Base-by-base conservation (phyloP, 1,284 basidiomycete genomes). In the Apiotrichum porosum region DNA sequence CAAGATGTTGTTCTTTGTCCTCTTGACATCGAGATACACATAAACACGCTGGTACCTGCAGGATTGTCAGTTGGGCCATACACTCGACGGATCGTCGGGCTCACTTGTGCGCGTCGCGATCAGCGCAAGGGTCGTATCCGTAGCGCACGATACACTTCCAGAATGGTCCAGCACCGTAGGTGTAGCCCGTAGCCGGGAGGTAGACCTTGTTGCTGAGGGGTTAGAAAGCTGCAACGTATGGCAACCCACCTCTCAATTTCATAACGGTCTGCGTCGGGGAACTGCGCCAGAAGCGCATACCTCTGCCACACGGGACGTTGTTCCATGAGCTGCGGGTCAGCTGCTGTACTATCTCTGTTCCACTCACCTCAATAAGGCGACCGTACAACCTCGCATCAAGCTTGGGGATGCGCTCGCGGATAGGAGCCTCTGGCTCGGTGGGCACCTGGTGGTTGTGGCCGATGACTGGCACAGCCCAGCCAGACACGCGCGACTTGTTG, bases 111-210 rank as follows among this genome's bases (percentile, higher is more conserved):
- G 86, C 84, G 34, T 79, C 74, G 1, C 78, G 76, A 54, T 88
- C 80, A 54, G 78, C 77, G 40, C 92, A 78, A 12, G 93, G 92
- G 66, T 99, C 94, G 66, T 94, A 97, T 3, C 85, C 84, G 50
- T 91, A 86, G 36, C 83, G 81, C 22, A 97, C 80, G 38, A 94
- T 78, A 9, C 86, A 86, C 65, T 97, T 93, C 43, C 90, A 80
- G 85, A 88, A 97, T 2, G 92, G 90, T 0, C 94, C 94, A 56
- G 97, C 93, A 52, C 84, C 81, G 66, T 97, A 94, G 3, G 88
- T 84, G 66, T 93, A 98, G 39, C 84, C 67, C 5, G 73, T 61
- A 9, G 72, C 58, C 0, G 79, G 71, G 39, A 78, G 63, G 44
- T 76, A 75, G 2, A 70, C 59, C 56, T 78, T 79, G 47, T 73